Evolutionary conservation across 1,284 basidiomycete genomes (phyloP).

Genomic region (Fomitopsis palustris): DNA sequence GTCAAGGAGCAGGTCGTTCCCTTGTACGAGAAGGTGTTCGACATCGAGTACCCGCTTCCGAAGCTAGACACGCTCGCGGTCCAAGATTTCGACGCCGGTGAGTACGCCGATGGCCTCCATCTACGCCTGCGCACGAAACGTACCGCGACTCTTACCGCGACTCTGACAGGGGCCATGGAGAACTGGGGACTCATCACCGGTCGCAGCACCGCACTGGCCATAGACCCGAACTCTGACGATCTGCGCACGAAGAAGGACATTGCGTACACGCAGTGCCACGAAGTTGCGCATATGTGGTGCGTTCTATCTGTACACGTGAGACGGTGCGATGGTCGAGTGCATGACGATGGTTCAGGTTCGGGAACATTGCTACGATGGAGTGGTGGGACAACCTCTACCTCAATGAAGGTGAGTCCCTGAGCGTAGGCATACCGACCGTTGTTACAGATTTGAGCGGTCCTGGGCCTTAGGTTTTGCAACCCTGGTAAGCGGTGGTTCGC

Average conservation of each 20-base stretch:
- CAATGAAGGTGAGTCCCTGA: conserved; percentile 71
- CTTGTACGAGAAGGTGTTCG: conserved; percentile 91
- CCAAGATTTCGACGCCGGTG: conserved; percentile 84
- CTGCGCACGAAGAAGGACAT: conserved; percentile 79
- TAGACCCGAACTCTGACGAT: conserved; percentile 78
- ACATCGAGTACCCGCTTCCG: conserved; percentile 88
- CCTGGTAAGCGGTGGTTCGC: conserved; percentile 42
- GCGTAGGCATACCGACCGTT: background rate
- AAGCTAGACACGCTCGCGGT: conserved; percentile 89
- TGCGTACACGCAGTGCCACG: conserved; percentile 79
- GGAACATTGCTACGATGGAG: conserved; percentile 89
- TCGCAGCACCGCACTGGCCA: conserved; percentile 78
- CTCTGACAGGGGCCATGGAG: conserved; percentile 89
- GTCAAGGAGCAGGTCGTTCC: conserved; percentile 87
- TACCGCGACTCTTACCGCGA: too few species aligned
- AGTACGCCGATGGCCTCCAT: background rate
- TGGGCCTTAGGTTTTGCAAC: conserved; percentile 76
- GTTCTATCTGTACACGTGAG: conserved; percentile 21
- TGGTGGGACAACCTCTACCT: conserved; percentile 94
- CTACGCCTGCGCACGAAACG: too few species aligned
- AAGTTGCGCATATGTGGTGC: conserved; percentile 83
- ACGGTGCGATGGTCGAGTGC: too few species aligned
- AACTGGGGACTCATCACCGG: conserved; percentile 96
- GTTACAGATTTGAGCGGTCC: conserved; percentile 17
- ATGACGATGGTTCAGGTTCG: conserved; percentile 53